Percentiles rank a stretch among this genome's conserved stretches.
Conservation (phyloP, 2,329 filamentous ascomycete genomes). For the Aspergillus caelatus region DNA sequence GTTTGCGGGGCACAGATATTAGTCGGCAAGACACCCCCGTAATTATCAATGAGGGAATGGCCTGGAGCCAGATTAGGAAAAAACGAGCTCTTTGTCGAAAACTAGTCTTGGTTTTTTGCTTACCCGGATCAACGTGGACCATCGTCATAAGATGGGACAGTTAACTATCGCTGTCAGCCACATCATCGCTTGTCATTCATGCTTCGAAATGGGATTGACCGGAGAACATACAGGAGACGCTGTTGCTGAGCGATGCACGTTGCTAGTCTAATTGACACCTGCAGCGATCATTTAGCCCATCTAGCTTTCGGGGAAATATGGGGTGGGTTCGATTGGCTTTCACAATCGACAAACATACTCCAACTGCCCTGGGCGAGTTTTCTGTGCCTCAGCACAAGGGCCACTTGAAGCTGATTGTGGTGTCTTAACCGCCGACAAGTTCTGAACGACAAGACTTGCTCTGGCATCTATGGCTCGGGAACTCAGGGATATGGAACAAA, state of each 20-base stretch:
- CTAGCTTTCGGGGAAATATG: constrained; percentile 24
- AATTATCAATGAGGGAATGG: constrained; percentile 2
- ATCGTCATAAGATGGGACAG: constrained; percentile 24
- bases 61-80: constrained; percentile 3
- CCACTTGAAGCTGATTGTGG: background rate
- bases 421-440: constrained; percentile 10
- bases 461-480: background rate
- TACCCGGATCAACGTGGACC: constrained; percentile 16
- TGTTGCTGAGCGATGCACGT: constrained; percentile 21
- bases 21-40: background rate
- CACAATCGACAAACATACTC: constrained; percentile 13
- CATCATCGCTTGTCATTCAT: constrained; percentile 31
- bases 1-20: constrained; percentile 8
- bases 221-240: constrained; percentile 11
- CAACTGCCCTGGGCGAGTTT: background rate
- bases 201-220: constrained; percentile 9
- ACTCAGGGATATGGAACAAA: background rate
- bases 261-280: constrained; percentile 27
- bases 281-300: constrained; percentile 25
- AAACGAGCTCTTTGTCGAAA: constrained; percentile 12
- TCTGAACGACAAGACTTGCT: constrained; percentile 1
- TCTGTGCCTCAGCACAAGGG: background rate
- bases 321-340: constrained; percentile 25
- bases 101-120: constrained; percentile 10
- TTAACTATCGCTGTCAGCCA: constrained; percentile 12